Conservation (phyloP, 2,329 filamentous ascomycete genomes). For the Fusarium circinatum region DNA sequence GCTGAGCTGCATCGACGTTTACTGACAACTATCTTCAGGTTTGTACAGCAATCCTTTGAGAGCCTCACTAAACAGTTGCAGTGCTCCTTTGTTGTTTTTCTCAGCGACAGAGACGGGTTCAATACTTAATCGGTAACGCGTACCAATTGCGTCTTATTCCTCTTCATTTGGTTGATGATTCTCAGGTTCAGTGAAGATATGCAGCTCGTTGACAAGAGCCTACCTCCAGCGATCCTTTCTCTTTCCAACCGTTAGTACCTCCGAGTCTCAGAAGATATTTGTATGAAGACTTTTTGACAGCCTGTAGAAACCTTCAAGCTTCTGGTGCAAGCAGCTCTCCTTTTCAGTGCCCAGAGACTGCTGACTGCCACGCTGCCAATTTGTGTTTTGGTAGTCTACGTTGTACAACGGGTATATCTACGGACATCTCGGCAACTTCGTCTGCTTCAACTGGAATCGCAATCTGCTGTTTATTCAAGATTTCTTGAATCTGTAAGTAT, state of each 20-base stretch:
- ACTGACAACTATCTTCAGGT: background rate
- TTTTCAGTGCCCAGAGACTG: background rate
- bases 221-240: background rate
- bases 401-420: background rate
- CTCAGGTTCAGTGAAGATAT: background rate
- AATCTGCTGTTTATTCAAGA: background rate
- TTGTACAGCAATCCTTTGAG: background rate
- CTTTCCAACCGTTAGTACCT: background rate
- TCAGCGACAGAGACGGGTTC: background rate
- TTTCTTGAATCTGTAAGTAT: background rate
- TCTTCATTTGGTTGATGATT: background rate
- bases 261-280: fast-evolving
- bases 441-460: background rate
- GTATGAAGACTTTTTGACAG: background rate
- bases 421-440: background rate
- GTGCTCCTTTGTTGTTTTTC: background rate
- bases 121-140: background rate
- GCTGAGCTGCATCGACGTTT: background rate
- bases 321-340: background rate
- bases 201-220: background rate
- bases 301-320: background rate
- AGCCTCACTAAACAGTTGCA: fast-evolving
- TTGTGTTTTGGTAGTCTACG: background rate
- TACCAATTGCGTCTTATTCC: fast-evolving
- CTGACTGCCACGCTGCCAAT: background rate